A percentile compares a stretch with the other conserved stretches of the same genome.
phyloP scores from a whole-genome alignment of 2,329 filamentous ascomycete genomes.

The Cordyceps tenuipes region DNA sequence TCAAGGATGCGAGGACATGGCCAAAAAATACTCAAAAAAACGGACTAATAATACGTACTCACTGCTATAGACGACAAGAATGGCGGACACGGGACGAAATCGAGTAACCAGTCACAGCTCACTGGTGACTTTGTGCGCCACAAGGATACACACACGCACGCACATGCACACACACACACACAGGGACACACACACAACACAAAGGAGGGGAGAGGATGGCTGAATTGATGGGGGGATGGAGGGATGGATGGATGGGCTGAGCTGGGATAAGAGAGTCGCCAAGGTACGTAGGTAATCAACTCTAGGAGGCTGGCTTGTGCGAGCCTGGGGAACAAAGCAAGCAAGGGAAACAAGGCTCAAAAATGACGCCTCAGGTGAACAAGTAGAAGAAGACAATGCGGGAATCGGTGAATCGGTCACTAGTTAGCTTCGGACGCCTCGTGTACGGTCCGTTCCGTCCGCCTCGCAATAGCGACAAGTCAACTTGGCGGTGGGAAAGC shows the following conservation, averaged over 20 bases:
- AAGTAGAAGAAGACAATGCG: not conserved
- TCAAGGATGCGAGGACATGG: not conserved
- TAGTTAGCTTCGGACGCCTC: not conserved
- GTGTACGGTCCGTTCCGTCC: not conserved
- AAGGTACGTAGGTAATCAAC: too few species aligned
- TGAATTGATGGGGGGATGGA: not conserved
- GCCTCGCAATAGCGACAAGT: not conserved
- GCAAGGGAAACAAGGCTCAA: too few species aligned
- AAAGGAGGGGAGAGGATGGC: not conserved
- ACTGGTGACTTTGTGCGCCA: not conserved
- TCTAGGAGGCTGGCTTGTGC: not conserved
- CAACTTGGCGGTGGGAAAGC: not conserved
- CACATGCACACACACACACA: too few species aligned
- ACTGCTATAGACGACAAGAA: not conserved
- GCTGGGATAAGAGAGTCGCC: not conserved
- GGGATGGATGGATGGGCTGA: not conserved
- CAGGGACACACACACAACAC: not conserved
- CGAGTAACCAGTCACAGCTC: not conserved
- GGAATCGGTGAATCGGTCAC: not conserved
- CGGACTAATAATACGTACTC: slow-evolving; percentile 9
- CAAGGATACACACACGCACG: not conserved
- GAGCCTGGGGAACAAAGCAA: not conserved
- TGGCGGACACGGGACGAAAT: slow-evolving; percentile 5
- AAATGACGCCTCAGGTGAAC: not conserved
- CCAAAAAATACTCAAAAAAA: not conserved